Base-by-base conservation (phyloP, 805 yeast genomes). In the Hanseniaspora jakobsenii region DNA sequence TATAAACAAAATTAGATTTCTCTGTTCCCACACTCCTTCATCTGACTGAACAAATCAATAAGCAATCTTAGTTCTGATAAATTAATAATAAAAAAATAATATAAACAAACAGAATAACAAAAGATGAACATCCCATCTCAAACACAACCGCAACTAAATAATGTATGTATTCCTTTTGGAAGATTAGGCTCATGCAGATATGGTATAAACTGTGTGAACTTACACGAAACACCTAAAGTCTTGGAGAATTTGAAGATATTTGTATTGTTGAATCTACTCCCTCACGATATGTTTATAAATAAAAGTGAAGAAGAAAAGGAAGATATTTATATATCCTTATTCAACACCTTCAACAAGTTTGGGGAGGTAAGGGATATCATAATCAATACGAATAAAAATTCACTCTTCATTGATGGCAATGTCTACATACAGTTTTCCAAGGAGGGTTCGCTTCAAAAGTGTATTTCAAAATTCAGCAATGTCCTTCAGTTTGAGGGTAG, bases 121-220 rank as follows among this genome's bases (percentile, higher is more conserved):
- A n/a, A n/a, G n/a, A n/a, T n/a, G n/a, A n/a, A n/a, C n/a, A n/a
- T n/a, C n/a, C n/a, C n/a, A n/a, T n/a, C n/a, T n/a, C n/a, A n/a
- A n/a, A n/a, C n/a, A n/a, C n/a, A n/a, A n/a, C n/a, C n/a, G 17
- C 35, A 28, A 13, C 13, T 22, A 22, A 24, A 29, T 50, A 30
- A 32, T 31, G 30, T 36, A 18, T 73, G 79, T 51, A 65, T 74
- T 30, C 86, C 86, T 57, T 85, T 77, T 56, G 67, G 71, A 50
- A 83, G 80, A 57, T 82, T 85, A 24, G 97, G 97, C 0, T 93
- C 95, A 0, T 87, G 97, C 55, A 69, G 95, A 48, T 95, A 87
- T 59, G 95, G 95, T 0, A 86, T 78, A 48, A 79, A 78, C 53
- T 87, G 97, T 55, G 77, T 85, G 7, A 67, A 89, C 53, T 70